These are phyloP conservation scores for Neofusicoccum umdonicola DNA, from an alignment of 2,329 filamentous ascomycete genomes.

Conservation along the genomic window DNA sequence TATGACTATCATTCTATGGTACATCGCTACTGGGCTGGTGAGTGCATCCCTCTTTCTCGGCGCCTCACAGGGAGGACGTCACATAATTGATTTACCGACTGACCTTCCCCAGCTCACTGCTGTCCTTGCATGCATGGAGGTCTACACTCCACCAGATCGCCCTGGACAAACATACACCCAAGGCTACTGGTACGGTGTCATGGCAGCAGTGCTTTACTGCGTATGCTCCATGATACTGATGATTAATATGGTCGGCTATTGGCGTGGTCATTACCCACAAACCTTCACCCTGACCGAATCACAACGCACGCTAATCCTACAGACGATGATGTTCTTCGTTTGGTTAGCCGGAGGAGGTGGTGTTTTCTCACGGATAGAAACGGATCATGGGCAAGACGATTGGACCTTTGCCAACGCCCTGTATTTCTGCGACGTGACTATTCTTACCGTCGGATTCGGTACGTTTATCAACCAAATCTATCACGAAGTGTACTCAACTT, in stretches of 20 bases:
- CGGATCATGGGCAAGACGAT: conserved; percentile 36
- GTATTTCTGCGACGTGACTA: conserved; percentile 46
- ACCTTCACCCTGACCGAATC: conserved; percentile 75
- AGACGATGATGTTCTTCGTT: conserved; percentile 80
- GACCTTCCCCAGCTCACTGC: conserved; percentile 55
- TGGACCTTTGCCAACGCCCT: conserved; percentile 74
- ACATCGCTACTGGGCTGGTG: conserved; percentile 58
- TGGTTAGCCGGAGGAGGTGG: conserved; percentile 77
- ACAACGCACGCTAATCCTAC: conserved; percentile 84
- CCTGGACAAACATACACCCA: conserved; percentile 65
- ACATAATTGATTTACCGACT: neutral
- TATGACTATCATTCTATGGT: conserved; percentile 79
- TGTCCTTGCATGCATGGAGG: conserved; percentile 63
- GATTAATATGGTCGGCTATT: conserved; percentile 76
- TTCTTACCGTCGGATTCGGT: conserved; percentile 40
- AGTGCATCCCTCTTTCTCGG: conserved; percentile 25
- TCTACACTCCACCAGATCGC: conserved; percentile 53
- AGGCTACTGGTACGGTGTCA: conserved; percentile 83
- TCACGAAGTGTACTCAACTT: neutral
- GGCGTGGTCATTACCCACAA: conserved; percentile 70
- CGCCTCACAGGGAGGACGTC: neutral
- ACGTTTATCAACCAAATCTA: neutral
- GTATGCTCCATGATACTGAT: conserved; percentile 73
- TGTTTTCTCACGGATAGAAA: conserved; percentile 69
- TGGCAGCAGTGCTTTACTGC: conserved; percentile 76